phyloP scores from a whole-genome alignment of 352 stramenopile genomes.

The Globisporangium canariense region DNA sequence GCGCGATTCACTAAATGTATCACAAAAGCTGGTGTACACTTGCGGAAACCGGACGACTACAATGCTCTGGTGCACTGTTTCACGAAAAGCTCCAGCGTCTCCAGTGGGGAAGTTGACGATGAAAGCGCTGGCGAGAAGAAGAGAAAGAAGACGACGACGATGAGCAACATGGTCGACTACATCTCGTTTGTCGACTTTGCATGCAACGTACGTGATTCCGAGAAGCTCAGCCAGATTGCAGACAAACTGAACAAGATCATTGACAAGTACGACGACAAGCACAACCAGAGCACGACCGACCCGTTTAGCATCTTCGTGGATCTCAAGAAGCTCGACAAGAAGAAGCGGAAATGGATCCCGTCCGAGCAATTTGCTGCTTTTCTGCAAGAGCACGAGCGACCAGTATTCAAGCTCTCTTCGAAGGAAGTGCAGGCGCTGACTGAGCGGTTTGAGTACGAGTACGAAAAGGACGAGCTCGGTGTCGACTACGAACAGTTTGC shows the following conservation, averaged over 20 bases:
- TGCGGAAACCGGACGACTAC: conserved; percentile 35
- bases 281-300: conserved; percentile 30
- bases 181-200: conserved; percentile 60
- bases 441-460: conserved; percentile 71
- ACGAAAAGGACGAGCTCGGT: conserved; percentile 43
- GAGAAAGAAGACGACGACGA: conserved; percentile 8
- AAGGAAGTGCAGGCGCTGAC: conserved; percentile 35
- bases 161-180: conserved; percentile 41
- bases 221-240: conserved; percentile 51
- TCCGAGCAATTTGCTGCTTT: conserved; percentile 36
- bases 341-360: conserved; percentile 49
- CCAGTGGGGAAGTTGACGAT: conserved; percentile 10
- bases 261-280: conserved; percentile 49
- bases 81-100: background rate
- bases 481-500: conserved; percentile 73
- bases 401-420: conserved; percentile 35
- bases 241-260: conserved; percentile 44
- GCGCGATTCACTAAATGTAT: conserved; percentile 62
- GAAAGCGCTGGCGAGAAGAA: conserved; percentile 10
- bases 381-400: conserved; percentile 22
- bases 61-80: conserved; percentile 45
- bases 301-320: conserved; percentile 41
- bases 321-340: conserved; percentile 55
- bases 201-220: conserved; percentile 62
- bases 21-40: conserved; percentile 43